Evolutionary conservation across 306 rosid species (phyloP), one percentile per base, ranked within the genome.

Genomic region (Cercis canadensis): DNA sequence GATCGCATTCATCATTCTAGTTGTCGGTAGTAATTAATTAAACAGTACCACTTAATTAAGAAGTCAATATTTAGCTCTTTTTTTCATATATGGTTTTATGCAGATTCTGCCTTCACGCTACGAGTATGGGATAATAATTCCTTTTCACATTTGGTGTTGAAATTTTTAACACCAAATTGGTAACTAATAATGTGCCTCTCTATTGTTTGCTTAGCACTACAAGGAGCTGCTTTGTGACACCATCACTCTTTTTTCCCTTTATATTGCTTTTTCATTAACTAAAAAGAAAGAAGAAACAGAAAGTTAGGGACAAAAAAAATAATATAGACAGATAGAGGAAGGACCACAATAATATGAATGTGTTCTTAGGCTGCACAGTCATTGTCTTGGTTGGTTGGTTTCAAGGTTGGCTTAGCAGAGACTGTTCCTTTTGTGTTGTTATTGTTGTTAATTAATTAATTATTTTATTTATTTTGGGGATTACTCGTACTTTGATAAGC

Each of bases 11-110:
- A 49, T 81, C 69, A 65, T 50, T 37, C 29, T 50, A 37, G 24
- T 10, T 62, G 47, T 46, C 62, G 58, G 14, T 21, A 57, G 70
- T 66, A 18, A 43, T 65, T 21, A 65, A 37, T 64, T 18, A 43
- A 15, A 15, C 6, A 24, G 10, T 10, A 40, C 5, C 31, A 68
- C 37, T 16, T 67, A 61, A 39, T 15, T 46, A 37, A 78, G 70
- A 78, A 66, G 43, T 78, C 71, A 73, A 73, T 43, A 45, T 50
- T 59, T 44, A 72, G 74, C 74, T n/a, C n/a, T n/a, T n/a, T n/a
- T n/a, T n/a, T n/a, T n/a, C n/a, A n/a, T n/a, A n/a, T n/a, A n/a
- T n/a, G n/a, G n/a, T n/a, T n/a, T n/a, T n/a, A n/a, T n/a, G n/a
- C n/a, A n/a, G n/a, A n/a, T n/a, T n/a, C n/a, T n/a, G n/a, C n/a